Percentiles rank a stretch among this genome's conserved stretches.
phyloP scores from a whole-genome alignment of 2,329 filamentous ascomycete genomes.

The Capronia epimyces region DNA sequence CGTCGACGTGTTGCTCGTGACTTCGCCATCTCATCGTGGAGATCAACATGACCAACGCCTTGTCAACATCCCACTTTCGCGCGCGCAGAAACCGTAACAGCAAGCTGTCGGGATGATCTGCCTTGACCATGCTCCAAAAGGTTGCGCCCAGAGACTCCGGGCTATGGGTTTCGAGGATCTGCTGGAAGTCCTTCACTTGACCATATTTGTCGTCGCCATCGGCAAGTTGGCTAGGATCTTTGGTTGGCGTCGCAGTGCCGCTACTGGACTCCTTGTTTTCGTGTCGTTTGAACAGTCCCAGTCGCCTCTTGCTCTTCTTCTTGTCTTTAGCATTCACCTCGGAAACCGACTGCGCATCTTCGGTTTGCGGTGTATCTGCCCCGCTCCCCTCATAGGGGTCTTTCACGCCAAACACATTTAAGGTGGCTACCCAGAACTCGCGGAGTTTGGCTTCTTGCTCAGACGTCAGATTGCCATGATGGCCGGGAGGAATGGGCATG shows the following conservation, averaged over 20 bases:
- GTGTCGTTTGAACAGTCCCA: slow-evolving; percentile 62
- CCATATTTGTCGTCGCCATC: slow-evolving; percentile 85
- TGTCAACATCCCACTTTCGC: slow-evolving; percentile 93
- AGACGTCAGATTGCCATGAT: slow-evolving; percentile 77
- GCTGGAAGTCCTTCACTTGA: slow-evolving; percentile 77
- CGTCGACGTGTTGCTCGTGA: slow-evolving; percentile 78
- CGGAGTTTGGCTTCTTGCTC: slow-evolving; percentile 85
- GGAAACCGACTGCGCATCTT: slow-evolving; percentile 27
- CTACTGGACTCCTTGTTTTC: slow-evolving; percentile 34
- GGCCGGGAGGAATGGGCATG: slow-evolving; percentile 52
- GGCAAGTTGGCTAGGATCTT: slow-evolving; percentile 33
- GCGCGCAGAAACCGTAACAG: slow-evolving; percentile 77
- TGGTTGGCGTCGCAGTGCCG: slow-evolving; percentile 39
- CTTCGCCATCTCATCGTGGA: slow-evolving; percentile 90
- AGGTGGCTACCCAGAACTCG: slow-evolving; percentile 73
- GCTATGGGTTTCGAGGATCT: slow-evolving; percentile 68
- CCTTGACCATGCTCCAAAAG: slow-evolving; percentile 92
- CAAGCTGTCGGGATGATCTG: slow-evolving; percentile 85
- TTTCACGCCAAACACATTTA: slow-evolving; percentile 67
- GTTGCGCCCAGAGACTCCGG: slow-evolving; percentile 74
- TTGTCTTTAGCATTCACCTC: slow-evolving; percentile 38
- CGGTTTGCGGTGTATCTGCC: slow-evolving; percentile 26
- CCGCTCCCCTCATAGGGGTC: slow-evolving; percentile 16
- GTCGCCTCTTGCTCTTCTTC: slow-evolving; percentile 69
- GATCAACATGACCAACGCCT: slow-evolving; percentile 88